These are phyloP conservation scores for Sugiyamaella japonica DNA, from an alignment of 1,139 yeast genomes.

Conservation along the genomic window DNA sequence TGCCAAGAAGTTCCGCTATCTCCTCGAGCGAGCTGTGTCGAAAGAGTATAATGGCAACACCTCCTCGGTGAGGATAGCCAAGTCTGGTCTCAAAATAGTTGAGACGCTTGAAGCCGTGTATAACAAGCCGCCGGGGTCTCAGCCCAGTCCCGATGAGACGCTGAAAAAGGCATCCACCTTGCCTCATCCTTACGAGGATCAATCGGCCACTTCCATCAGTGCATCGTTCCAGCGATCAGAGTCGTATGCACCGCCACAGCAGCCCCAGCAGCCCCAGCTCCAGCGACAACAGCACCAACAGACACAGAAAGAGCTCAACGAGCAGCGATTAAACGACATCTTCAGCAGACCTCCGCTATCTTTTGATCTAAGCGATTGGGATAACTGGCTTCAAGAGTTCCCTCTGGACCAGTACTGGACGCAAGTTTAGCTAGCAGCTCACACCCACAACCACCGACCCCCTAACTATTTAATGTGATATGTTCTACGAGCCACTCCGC, in stretches of 20 bases:
- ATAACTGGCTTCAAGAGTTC: slow-evolving; percentile 24
- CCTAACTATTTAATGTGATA: neutral
- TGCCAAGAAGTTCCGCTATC: slow-evolving; percentile 7
- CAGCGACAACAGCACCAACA: neutral
- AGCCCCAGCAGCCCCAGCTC: neutral
- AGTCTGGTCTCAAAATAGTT: slow-evolving; percentile 21
- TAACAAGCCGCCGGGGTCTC: slow-evolving; percentile 4
- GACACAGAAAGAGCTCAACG: neutral
- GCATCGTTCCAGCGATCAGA: slow-evolving; percentile 1
- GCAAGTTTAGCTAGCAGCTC: neutral
- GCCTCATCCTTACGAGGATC: slow-evolving; percentile 23
- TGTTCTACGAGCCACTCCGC: neutral
- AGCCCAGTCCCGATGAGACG: slow-evolving; percentile 9
- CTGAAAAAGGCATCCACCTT: slow-evolving; percentile 17
- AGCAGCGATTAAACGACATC: slow-evolving; percentile 8
- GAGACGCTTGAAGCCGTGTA: slow-evolving; percentile 14
- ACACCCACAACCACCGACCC: no score
- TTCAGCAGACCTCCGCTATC: slow-evolving; percentile 20
- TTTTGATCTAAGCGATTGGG: slow-evolving; percentile 27
- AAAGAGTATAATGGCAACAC: slow-evolving; percentile 6
- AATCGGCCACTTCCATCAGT: neutral
- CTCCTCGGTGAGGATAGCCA: slow-evolving; percentile 18
- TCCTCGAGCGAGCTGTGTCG: slow-evolving; percentile 13
- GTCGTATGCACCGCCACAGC: neutral
- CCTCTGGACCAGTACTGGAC: slow-evolving; percentile 17